Evolutionary conservation across 2,329 filamentous ascomycete genomes (phyloP), one percentile per base, ranked within the genome.

Genomic region (Juglanconis sp.): DNA sequence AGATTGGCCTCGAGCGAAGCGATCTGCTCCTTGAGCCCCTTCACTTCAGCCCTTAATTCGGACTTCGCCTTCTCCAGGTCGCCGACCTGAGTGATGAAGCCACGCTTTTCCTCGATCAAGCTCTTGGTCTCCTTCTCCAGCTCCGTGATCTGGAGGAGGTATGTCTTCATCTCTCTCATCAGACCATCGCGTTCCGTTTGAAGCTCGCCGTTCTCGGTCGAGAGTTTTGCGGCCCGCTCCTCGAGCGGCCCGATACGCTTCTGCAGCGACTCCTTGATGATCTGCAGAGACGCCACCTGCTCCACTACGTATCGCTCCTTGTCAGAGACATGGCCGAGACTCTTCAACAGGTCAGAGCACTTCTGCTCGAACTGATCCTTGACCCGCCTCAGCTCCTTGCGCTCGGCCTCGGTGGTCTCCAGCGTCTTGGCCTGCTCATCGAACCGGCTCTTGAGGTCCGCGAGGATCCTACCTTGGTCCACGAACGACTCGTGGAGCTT

Each of bases 401-500:
- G 24, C 61, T 62, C 64, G 7, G 53, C 38, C 57, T 55, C 53
- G 46, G 34, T 54, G 38, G 42, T 44, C 54, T 62, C 47, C 32
- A 47, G 61, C 57, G 32, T 55, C 63, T 7, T 64, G 49, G 46
- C 47, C 60, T 48, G 66, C 35, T 66, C 66, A 49, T 67, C 65
- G 46, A 68, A 62, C 8, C 68, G 66, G 11, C 62, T 64, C 62
- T 69, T 69, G 61, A 62, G 66, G 42, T 63, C 63, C 3, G 54
- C 51, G 48, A 70, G 59, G n/a, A 64, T 57, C 50, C 54, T 60
- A 34, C 62, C 62, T 31, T 64, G 62, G 31, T 64, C 62, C 46
- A 64, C 53, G 50, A 64, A 64, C 7, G 56, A 59, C 53, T 35
- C 55, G 30, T 62, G 59, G 11, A 63, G 53, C 13, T 49, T 48